A percentile compares a stretch with the other conserved stretches of the same genome.
phyloP scores from a whole-genome alignment of 768 basidiomycete species.

The Tulasnella sp. region DNA sequence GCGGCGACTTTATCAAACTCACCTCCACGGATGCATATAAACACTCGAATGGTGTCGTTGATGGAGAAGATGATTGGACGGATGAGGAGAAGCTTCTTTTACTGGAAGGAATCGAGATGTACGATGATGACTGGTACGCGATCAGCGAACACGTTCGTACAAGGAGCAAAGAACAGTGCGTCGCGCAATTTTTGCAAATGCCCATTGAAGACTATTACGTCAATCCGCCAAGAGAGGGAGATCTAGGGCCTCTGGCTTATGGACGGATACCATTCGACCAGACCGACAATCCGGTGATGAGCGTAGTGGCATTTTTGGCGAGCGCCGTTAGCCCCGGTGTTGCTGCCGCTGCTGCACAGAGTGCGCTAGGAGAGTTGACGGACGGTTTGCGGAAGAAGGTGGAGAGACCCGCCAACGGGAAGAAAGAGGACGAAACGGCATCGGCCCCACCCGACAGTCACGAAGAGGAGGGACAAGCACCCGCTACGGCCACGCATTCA shows the following conservation, averaged over 20 bases:
- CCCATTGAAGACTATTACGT: conserved; percentile 94
- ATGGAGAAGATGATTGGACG: conserved; percentile 68
- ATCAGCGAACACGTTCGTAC: conserved; percentile 94
- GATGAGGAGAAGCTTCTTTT: conserved; percentile 88
- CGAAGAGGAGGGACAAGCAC: conserved; percentile 45
- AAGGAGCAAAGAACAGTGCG: conserved; percentile 89
- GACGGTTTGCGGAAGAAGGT: conserved; percentile 54
- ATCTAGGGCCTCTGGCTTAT: conserved; percentile 74
- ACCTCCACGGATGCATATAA: conserved; percentile 50
- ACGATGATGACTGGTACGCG: conserved; percentile 93
- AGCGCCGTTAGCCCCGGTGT: conserved; percentile 88
- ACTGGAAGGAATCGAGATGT: conserved; percentile 98
- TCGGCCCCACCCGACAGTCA: conserved; percentile 36
- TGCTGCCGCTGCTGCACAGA: conserved; percentile 92
- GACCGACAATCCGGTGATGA: conserved; percentile 97
- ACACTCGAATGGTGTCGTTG: conserved; percentile 48
- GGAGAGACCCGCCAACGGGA: conserved; percentile 39
- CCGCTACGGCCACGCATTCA: conserved; percentile 48
- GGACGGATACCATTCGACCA: conserved; percentile 88
- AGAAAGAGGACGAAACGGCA: conserved; percentile 41
- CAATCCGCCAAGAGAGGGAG: conserved; percentile 54
- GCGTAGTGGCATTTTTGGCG: conserved; percentile 95
- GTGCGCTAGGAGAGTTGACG: conserved; percentile 79
- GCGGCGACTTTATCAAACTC: conserved; percentile 94
- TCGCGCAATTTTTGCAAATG: conserved; percentile 90